Conservation (phyloP, 140 eudicot genomes). For the Cichorium intybus region DNA sequence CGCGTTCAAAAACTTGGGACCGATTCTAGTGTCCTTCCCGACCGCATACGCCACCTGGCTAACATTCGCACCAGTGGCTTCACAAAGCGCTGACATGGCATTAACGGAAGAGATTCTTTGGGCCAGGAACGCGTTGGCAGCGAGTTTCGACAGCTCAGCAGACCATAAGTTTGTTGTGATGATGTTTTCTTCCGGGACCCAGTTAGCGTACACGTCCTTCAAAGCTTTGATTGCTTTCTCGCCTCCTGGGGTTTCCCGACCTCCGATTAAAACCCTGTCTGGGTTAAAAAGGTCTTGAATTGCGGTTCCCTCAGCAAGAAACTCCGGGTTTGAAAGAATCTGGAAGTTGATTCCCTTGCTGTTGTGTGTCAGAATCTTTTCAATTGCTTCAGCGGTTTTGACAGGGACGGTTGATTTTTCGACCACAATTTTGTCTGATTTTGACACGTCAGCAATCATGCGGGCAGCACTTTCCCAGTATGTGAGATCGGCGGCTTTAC, state of each 20-base stretch:
- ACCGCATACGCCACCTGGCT: slow-evolving; percentile 60
- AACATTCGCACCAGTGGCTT: slow-evolving; percentile 70
- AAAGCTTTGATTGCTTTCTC: slow-evolving; percentile 57
- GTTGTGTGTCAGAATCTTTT: slow-evolving; percentile 58
- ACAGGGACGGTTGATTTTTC: slow-evolving; percentile 81
- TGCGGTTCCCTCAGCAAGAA: slow-evolving; percentile 62
- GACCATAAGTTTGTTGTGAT: slow-evolving; percentile 75
- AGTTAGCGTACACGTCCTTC: slow-evolving; percentile 57
- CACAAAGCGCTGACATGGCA: slow-evolving; percentile 68
- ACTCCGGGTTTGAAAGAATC: slow-evolving; percentile 66
- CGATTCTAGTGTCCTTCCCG: slow-evolving; percentile 69
- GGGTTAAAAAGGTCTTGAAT: slow-evolving; percentile 54
- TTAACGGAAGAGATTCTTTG: slow-evolving; percentile 61
- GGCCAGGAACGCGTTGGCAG: slow-evolving; percentile 75
- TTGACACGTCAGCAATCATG: slow-evolving; percentile 78
- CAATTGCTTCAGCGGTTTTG: slow-evolving; percentile 75
- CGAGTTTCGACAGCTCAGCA: slow-evolving; percentile 73
- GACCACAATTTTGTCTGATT: slow-evolving; percentile 67
- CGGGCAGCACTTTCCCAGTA: slow-evolving; percentile 88
- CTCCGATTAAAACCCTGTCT: slow-evolving; percentile 69
- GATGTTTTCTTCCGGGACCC: slow-evolving; percentile 74
- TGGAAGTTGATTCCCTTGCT: slow-evolving; percentile 63
- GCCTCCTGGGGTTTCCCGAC: slow-evolving; percentile 75
- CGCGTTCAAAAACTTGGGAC: slow-evolving; percentile 59
- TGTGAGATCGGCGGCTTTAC: slow-evolving; percentile 76